Evolutionary conservation across 202 grass and related monocot species (phyloP).

Genomic region (Musa balbisiana): DNA sequence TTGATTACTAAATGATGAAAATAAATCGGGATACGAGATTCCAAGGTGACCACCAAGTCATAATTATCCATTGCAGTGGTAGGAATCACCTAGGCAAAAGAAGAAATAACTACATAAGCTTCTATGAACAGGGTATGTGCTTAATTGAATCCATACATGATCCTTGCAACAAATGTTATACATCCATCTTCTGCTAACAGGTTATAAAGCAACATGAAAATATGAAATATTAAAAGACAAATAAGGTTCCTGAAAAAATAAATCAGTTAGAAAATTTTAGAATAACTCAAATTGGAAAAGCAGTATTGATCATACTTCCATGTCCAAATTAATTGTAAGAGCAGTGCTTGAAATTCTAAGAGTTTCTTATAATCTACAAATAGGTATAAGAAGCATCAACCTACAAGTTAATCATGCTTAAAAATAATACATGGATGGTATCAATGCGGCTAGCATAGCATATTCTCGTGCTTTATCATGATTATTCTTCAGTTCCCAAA

Average conservation of each 20-base stretch:
- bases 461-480: neutral
- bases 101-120: conserved; percentile 23
- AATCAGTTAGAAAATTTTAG: too few relatives aligned
- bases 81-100: conserved; percentile 55
- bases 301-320: too few relatives aligned
- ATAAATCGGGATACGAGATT: conserved; percentile 75
- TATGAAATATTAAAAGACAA: neutral
- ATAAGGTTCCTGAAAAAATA: neutral
- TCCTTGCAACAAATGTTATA: neutral
- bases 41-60: conserved; percentile 55
- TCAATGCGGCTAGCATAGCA: neutral
- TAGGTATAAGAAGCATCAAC: neutral
- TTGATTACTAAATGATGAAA: conserved; percentile 23
- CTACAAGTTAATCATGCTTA: neutral
- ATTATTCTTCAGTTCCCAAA: neutral
- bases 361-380: too few relatives aligned
- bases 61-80: conserved; percentile 60
- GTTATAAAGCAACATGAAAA: too few relatives aligned
- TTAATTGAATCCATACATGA: neutral
- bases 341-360: too few relatives aligned
- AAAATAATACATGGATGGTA: neutral
- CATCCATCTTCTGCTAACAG: neutral
- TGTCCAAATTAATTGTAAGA: too few relatives aligned
- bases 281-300: too few relatives aligned
- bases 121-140: neutral